A percentile compares a stretch with the other conserved stretches of the same genome.
These are phyloP conservation scores for Microdochium nivale DNA, from an alignment of 2,329 filamentous ascomycete genomes.

Conservation along the genomic window DNA sequence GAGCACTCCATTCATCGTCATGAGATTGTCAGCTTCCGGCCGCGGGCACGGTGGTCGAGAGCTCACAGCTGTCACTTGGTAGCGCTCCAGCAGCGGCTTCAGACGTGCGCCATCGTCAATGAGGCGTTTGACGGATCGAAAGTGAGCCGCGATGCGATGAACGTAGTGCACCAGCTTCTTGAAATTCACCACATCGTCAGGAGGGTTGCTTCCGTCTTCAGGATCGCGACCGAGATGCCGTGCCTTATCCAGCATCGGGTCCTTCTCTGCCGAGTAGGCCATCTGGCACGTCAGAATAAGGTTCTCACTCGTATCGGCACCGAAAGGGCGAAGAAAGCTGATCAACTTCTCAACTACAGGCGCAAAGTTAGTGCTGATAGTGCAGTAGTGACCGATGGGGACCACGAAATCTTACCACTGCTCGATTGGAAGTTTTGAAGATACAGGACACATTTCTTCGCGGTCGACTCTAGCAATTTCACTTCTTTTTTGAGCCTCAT, in stretches of 20 bases:
- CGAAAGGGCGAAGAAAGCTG: not conserved
- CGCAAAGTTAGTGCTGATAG: not conserved
- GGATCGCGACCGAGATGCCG: not conserved
- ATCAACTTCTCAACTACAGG: not conserved
- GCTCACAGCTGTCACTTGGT: not conserved
- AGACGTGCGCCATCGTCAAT: not conserved
- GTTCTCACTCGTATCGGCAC: not conserved
- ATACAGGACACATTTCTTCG: constrained; percentile 1
- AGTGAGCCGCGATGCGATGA: not conserved
- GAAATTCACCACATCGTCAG: not conserved
- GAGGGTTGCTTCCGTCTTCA: not conserved
- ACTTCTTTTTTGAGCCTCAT: constrained; percentile 7
- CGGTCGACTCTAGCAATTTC: not conserved
- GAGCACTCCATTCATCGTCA: constrained; percentile 20
- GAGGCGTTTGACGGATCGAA: not conserved
- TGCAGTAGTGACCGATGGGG: not conserved
- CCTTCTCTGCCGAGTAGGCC: not conserved
- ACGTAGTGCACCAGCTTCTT: not conserved
- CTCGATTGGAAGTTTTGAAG: not conserved
- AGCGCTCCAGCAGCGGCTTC: not conserved
- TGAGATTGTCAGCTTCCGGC: constrained; percentile 17
- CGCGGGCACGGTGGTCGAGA: constrained; percentile 4
- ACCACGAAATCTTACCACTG: not conserved
- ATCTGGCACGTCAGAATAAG: not conserved
- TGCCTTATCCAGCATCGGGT: not conserved